phyloP scores from a whole-genome alignment of 2,329 filamentous ascomycete genomes.

The Claviceps pazoutovae region DNA sequence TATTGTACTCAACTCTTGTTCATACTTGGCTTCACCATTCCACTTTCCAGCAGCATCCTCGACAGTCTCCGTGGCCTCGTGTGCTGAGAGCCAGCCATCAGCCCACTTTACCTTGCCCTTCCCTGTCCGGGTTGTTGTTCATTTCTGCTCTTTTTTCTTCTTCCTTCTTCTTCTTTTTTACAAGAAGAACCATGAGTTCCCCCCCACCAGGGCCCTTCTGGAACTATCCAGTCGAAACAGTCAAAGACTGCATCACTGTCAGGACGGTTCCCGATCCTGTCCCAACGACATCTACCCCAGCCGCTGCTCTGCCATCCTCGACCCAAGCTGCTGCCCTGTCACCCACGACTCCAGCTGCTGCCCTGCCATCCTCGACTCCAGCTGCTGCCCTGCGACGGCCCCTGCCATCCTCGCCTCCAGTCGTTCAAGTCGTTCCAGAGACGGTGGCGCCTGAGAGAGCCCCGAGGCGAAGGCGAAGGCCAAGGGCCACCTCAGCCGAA shows the following conservation, averaged over 20 bases:
- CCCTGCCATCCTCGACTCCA: background rate
- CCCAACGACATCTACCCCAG: constrained; percentile 1
- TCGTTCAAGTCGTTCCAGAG: too few species aligned
- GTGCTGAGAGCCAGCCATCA: background rate
- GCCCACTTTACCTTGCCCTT: too few species aligned
- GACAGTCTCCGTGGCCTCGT: background rate
- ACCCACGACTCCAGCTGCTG: background rate
- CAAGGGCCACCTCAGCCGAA: too few species aligned
- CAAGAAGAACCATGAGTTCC: constrained; percentile 1
- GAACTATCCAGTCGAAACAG: background rate
- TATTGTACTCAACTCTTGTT: background rate
- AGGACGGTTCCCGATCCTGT: constrained; percentile 1
- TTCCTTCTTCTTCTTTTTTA: too few species aligned
- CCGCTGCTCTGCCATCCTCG: background rate
- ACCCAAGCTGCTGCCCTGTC: background rate
- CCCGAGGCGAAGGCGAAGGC: too few species aligned
- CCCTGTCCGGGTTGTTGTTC: too few species aligned
- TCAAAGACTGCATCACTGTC: background rate
- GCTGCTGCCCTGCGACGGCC: too few species aligned
- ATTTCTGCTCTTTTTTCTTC: too few species aligned
- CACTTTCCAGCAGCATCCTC: background rate
- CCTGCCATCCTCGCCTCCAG: too few species aligned
- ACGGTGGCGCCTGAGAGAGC: too few species aligned
- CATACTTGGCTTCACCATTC: background rate
- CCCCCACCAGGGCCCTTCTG: background rate